Evolutionary conservation across 2,329 filamentous ascomycete genomes (phyloP), one percentile per base, ranked within the genome.

Genomic region (Phyllosticta ampelicida): DNA sequence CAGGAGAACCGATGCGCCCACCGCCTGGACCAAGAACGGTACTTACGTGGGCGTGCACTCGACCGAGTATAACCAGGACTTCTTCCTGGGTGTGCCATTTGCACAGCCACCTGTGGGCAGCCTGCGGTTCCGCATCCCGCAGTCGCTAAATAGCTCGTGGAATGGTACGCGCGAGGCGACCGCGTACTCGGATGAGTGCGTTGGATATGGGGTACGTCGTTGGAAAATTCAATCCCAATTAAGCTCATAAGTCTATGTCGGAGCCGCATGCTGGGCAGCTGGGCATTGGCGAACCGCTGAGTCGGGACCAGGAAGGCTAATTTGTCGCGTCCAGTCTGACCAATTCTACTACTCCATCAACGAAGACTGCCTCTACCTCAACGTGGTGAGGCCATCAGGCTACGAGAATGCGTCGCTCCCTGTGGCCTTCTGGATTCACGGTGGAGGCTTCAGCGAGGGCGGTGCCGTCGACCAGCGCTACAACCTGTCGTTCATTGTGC

Each of bases 331-430:
- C 6, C 20, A 61, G 60, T 51, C 54, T 50, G 62, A 64, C 54
- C 59, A 64, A 53, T 61, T 59, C 51, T 28, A 44, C 28, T 64
- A 64, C 53, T 18, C 61, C 13, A 68, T 71, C 63, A 69, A 68
- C 10, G 83, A 86, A 63, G 79, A 85, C 63, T 86, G 84, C 61
- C 73, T 86, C 3, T 83, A 80, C 51, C 70, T 86, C 61, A 86
- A 85, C 63, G 75, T 86, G 8, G 72, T 86, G 23, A 76, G 83
- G 3, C 81, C 82, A 0, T 69, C 77, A 9, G 76, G 77, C 5
- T 67, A 68, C 30, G 70, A 76, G 4, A 66, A 72, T 9, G 61
- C 68, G 29, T 73, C 69, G 9, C 72, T 86, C 1, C 83, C 82
- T 0, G 78, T 85, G 6, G 75, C 74, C 10, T 74, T 83, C 1